Evolutionary conservation across 805 yeast species (phyloP).

Genomic region (Candida corydali): DNA sequence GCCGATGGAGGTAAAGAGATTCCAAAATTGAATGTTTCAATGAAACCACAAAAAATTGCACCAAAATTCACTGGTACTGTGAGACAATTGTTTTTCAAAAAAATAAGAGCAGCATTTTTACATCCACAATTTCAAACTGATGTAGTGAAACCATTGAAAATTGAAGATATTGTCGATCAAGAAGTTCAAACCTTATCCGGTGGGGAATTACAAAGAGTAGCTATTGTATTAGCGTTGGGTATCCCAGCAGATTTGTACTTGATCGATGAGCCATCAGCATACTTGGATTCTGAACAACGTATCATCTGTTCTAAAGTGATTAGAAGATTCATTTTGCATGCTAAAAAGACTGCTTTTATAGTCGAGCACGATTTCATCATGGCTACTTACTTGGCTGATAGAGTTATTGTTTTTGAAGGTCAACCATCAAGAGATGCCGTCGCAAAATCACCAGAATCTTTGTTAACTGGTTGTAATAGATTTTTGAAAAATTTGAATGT

Average conservation of each 20-base stretch:
- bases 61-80: slow-evolving; percentile 99
- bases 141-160: slow-evolving; percentile 90
- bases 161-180: slow-evolving; percentile 93
- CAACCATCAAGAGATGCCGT: slow-evolving; percentile 78
- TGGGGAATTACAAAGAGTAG: slow-evolving; percentile 99
- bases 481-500: slow-evolving; percentile 96
- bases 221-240: slow-evolving; percentile 93
- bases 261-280: slow-evolving; percentile 98
- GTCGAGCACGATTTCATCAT: slow-evolving; percentile 99
- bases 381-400: slow-evolving; percentile 99
- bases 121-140: slow-evolving; percentile 98
- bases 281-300: slow-evolving; percentile 99
- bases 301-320: slow-evolving; percentile 97
- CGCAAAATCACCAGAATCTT: slow-evolving; percentile 88
- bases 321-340: slow-evolving; percentile 91
- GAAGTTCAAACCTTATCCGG: slow-evolving; percentile 97
- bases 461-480: slow-evolving; percentile 94
- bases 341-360: slow-evolving; percentile 97
- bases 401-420: slow-evolving; percentile 98
- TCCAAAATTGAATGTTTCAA: slow-evolving; percentile 87
- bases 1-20: slow-evolving; percentile 80
- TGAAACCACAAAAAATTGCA: slow-evolving; percentile 99
- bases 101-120: slow-evolving; percentile 88
- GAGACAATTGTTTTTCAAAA: slow-evolving; percentile 94
- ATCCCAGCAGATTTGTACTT: slow-evolving; percentile 91